These are phyloP conservation scores for Cymbopogon citratus DNA, from an alignment of 176 grass and related monocot species.

Conservation along the genomic window DNA sequence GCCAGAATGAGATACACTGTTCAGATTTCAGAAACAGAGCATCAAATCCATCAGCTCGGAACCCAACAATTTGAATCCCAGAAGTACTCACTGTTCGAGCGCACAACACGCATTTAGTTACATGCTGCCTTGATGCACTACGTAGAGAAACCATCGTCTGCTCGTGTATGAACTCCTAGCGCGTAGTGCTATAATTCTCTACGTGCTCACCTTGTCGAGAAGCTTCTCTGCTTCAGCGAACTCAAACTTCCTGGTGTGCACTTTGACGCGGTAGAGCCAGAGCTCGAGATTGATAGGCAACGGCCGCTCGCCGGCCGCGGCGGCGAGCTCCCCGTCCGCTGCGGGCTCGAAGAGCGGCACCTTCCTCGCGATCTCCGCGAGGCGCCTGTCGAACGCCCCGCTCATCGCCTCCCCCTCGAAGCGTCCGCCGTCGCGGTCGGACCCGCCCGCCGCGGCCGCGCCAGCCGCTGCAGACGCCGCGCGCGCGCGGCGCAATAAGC, in stretches of 20 bases:
- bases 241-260: conserved; percentile 66
- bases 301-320: conserved; percentile 45
- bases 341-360: conserved; percentile 83
- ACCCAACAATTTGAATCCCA: not conserved
- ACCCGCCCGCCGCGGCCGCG: not conserved
- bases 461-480: conserved; percentile 11
- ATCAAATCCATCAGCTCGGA: not conserved
- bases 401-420: conserved; percentile 34
- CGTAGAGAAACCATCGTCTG: not conserved
- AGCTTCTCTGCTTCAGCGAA: conserved; percentile 80
- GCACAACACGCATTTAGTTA: not conserved
- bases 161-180: not conserved
- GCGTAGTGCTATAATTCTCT: not conserved
- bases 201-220: conserved; percentile 59
- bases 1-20: conserved; percentile 86
- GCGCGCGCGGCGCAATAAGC: conserved; percentile 29
- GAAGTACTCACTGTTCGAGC: not conserved
- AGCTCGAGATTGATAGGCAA: conserved; percentile 91
- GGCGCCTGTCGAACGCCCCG: conserved; percentile 45
- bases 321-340: conserved; percentile 23
- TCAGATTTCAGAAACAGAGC: conserved; percentile 15
- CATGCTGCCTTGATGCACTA: not conserved
- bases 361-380: conserved; percentile 80
- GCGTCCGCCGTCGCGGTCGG: conserved; percentile 30
- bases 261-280: conserved; percentile 75